A percentile compares a stretch with the other conserved stretches of the same genome.
phyloP scores from a whole-genome alignment of 139 green algal species.

The Pleodorina starrii region DNA sequence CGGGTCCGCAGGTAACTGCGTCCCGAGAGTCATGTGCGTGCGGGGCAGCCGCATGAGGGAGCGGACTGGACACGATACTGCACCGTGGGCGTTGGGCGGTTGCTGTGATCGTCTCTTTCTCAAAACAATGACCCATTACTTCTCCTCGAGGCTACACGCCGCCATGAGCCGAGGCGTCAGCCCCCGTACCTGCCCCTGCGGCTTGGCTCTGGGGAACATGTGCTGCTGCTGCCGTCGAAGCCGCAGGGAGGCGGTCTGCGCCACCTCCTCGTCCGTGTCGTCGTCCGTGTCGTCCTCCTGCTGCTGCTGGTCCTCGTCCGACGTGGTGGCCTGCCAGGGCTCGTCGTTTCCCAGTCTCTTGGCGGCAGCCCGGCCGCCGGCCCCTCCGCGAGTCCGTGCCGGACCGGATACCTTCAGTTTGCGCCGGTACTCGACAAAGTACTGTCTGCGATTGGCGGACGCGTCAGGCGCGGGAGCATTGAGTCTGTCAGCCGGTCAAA shows the following conservation, averaged over 20 bases:
- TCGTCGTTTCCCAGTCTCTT: background rate
- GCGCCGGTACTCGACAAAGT: conserved; percentile 34
- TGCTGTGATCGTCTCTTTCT: too few relatives aligned
- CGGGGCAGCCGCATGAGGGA: too few relatives aligned
- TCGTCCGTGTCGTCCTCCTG: background rate
- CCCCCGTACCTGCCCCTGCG: background rate
- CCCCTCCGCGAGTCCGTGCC: too few relatives aligned
- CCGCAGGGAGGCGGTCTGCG: background rate
- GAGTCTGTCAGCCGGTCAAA: background rate
- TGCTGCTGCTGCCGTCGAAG: background rate
- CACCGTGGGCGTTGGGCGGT: too few relatives aligned
- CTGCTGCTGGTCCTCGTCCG: too few relatives aligned
- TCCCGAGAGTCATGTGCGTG: too few relatives aligned
- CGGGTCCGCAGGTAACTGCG: too few relatives aligned
- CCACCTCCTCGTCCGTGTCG: background rate
- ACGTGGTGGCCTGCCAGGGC: background rate
- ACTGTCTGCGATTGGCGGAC: background rate
- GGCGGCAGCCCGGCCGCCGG: background rate
- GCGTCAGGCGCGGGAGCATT: too few relatives aligned
- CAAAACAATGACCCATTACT: too few relatives aligned
- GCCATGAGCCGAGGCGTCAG: too few relatives aligned
- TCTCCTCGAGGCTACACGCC: too few relatives aligned
- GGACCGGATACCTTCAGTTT: conserved; percentile 13
- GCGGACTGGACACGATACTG: too few relatives aligned
- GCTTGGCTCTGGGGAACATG: background rate